These are phyloP conservation scores for Haematococcus sp. DNA, from an alignment of 139 green algal genomes.

Conservation along the genomic window DNA sequence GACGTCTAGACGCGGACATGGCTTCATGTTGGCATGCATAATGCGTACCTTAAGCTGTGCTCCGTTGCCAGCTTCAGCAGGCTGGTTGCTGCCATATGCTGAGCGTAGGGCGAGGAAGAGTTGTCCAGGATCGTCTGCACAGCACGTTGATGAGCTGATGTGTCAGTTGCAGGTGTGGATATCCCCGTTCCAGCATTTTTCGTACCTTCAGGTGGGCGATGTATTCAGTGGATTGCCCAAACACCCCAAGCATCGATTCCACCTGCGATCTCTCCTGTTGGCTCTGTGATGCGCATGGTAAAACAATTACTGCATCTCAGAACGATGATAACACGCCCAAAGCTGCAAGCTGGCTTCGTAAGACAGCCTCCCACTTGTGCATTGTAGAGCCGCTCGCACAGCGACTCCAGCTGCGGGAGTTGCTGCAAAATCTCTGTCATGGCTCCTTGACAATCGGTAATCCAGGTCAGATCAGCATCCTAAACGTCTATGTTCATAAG, in stretches of 20 bases:
- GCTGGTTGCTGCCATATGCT: constrained; percentile 84
- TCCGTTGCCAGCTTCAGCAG: constrained; percentile 94
- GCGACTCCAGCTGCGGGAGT: constrained; percentile 84
- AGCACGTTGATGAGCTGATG: neutral
- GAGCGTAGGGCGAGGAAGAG: constrained; percentile 87
- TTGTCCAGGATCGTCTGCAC: constrained; percentile 88
- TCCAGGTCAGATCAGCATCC: neutral
- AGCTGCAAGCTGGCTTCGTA: neutral
- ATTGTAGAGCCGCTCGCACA: constrained; percentile 87
- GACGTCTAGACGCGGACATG: no score
- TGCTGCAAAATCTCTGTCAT: constrained; percentile 52
- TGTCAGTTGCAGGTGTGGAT: no score
- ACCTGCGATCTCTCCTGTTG: constrained; percentile 78
- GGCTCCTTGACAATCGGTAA: neutral
- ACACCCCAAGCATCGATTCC: constrained; percentile 81
- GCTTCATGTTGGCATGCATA: neutral
- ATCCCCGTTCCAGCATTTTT: neutral
- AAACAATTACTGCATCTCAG: no score
- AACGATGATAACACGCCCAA: no score
- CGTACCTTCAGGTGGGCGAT: constrained; percentile 83
- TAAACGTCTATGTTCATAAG: neutral
- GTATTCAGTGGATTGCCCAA: constrained; percentile 86
- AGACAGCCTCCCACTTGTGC: constrained; percentile 56
- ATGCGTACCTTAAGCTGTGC: constrained; percentile 66
- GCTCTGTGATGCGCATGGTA: no score